Evolutionary conservation across 345 rosid species (phyloP), one percentile per base, ranked within the genome.

Genomic region (Crucihimalaya himalaica): DNA sequence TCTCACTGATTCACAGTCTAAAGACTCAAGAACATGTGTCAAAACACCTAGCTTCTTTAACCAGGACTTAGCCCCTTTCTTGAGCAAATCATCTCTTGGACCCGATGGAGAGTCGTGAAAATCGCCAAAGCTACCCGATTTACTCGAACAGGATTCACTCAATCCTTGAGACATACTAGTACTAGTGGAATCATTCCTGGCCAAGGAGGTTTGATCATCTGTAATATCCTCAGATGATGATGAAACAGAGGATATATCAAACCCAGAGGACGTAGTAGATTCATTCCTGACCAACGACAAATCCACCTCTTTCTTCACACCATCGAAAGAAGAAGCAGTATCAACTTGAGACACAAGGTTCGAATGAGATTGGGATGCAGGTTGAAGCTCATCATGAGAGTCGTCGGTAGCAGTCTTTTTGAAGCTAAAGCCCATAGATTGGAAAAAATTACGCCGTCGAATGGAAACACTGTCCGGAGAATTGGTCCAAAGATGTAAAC

Each of bases 1-100:
- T 46, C 43, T 68, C 3, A 68, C 51, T 13, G 81, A 58, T 50
- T 86, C 84, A 53, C 54, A 63, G 68, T 78, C 81, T n/a, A 66
- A 32, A 46, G 71, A 76, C 1, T 76, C 81, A 60, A 72, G 52
- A 29, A 78, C 66, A 39, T 75, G 68, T 15, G 85, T 72, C 23
- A 77, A 18, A 10, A 76, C 75, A 71, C 83, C 81, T 3, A 91
- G 54, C 83, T 82, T 87, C 73, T 53, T 85, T 8, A 87, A 71
- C 93, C 66, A 32, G 47, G 62, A 70, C 50, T 72, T 31, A 20
- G 72, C 14, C 6, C 64, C 77, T 67, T 66, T 54, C 63, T 81
- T 46, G 48, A 70, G 40, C 39, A 66, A 47, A 51, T 71, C 66
- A 29, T 63, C 79, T 58, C 75, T 52, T 46, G 1, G 39, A 0